Conservation (phyloP, 2,329 filamentous ascomycete species). For the Verticillium tricorpus region DNA sequence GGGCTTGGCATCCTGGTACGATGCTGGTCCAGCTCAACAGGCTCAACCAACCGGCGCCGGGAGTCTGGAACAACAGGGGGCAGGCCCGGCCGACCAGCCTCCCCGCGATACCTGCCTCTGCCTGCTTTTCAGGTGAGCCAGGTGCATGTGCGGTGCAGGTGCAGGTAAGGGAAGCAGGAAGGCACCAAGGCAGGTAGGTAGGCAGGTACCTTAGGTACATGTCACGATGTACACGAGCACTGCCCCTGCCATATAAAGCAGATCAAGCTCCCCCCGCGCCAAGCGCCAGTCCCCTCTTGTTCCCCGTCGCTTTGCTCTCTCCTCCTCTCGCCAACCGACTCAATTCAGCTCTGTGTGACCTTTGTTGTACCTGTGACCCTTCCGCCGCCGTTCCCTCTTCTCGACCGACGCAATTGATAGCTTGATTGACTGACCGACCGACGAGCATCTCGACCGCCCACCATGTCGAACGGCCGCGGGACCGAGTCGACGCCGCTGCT, state of each 20-base stretch:
- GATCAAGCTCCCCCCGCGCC: background rate
- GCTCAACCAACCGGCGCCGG: too few species aligned
- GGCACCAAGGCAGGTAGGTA: background rate
- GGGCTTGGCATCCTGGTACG: background rate
- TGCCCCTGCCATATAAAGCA: background rate
- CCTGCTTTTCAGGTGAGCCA: background rate
- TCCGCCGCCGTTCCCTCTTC: background rate
- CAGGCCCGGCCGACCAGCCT: too few species aligned
- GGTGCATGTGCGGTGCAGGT: too few species aligned
- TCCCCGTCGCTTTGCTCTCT: background rate
- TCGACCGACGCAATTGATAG: background rate
- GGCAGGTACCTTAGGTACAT: too few species aligned
- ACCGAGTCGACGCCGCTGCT: slow-evolving; percentile 23
- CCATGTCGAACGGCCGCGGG: background rate
- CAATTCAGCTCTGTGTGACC: background rate
- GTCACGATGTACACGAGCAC: background rate
- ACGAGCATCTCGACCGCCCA: background rate
- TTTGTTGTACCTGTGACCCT: background rate
- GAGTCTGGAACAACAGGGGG: too few species aligned
- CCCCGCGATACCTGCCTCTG: too few species aligned
- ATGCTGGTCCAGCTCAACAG: too few species aligned
- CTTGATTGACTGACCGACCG: background rate
- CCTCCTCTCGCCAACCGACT: background rate
- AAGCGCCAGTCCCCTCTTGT: background rate
- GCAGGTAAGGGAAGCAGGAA: too few species aligned